These are phyloP conservation scores for Geotrichum ghanense DNA, from an alignment of 805 yeast genomes.

Conservation along the genomic window DNA sequence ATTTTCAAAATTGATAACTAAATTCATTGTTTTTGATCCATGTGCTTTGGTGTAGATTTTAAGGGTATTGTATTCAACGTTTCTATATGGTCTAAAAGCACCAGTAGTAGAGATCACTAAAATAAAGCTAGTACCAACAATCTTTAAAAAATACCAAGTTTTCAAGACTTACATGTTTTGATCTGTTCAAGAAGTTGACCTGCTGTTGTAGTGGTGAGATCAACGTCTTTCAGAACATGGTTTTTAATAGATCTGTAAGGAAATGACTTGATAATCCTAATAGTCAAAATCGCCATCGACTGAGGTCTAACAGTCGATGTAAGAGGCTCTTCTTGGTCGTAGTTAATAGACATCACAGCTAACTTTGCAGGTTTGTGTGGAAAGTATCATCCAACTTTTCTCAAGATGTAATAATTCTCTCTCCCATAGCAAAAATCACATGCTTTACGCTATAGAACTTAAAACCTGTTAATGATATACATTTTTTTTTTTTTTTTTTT, in stretches of 20 bases:
- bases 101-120: constrained; percentile 43
- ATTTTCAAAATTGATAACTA: constrained; percentile 82
- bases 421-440: too few species aligned
- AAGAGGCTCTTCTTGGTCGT: constrained; percentile 48
- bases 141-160: too few species aligned
- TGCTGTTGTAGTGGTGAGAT: constrained; percentile 60
- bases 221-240: constrained; percentile 54
- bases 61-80: constrained; percentile 50
- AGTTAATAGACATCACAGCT: too few species aligned
- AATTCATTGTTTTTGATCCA: constrained; percentile 84
- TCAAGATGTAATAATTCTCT: too few species aligned
- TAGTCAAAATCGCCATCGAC: constrained; percentile 53
- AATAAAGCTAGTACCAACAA: constrained; percentile 1
- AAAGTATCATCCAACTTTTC: too few species aligned
- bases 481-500: too few species aligned
- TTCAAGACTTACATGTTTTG: constrained; percentile 18
- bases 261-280: constrained; percentile 82
- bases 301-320: constrained; percentile 68
- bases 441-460: too few species aligned
- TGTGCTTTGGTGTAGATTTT: constrained; percentile 93
- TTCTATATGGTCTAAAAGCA: constrained; percentile 71
- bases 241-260: constrained; percentile 83
- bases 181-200: constrained; percentile 46
- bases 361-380: too few species aligned
- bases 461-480: too few species aligned